Percentiles rank a stretch among this genome's conserved stretches.
These are phyloP conservation scores for Sporothrix pseudoabietina DNA, from an alignment of 2,329 filamentous ascomycete species.

Conservation along the genomic window DNA sequence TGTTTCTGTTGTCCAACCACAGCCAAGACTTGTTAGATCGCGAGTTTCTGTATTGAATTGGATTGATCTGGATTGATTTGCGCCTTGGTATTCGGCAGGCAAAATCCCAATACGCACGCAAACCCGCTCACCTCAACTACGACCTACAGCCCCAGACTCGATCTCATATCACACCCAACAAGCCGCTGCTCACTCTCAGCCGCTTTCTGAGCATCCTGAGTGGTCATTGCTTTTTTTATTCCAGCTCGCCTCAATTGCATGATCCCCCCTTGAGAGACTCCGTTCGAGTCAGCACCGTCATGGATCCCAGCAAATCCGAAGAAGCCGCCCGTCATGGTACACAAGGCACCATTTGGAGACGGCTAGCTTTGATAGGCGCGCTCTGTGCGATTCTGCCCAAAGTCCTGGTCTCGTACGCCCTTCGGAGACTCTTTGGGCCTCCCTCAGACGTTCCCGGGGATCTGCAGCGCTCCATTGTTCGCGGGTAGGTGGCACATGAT, in stretches of 20 bases:
- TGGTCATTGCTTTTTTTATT: too few relatives aligned
- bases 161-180: too few relatives aligned
- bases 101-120: not conserved
- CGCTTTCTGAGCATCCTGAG: not conserved
- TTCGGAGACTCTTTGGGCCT: not conserved
- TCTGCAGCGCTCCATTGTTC: constrained; percentile 9
- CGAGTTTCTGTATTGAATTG: not conserved
- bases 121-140: not conserved
- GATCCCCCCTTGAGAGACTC: not conserved
- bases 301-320: constrained; percentile 11
- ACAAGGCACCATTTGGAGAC: not conserved
- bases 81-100: not conserved
- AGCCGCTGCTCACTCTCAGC: not conserved
- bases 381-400: not conserved
- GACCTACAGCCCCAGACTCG: not conserved
- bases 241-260: not conserved
- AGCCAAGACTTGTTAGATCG: not conserved
- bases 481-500: not conserved
- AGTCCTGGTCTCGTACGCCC: not conserved
- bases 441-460: not conserved
- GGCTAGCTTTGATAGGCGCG: not conserved
- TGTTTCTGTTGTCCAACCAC: not conserved
- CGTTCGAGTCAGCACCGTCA: not conserved
- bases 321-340: not conserved
- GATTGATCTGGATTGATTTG: not conserved